A percentile compares a stretch with the other conserved stretches of the same genome.
Evolutionary conservation across 1,284 basidiomycete genomes (phyloP).

Genomic region (Tilletiopsis washingtonensis): DNA sequence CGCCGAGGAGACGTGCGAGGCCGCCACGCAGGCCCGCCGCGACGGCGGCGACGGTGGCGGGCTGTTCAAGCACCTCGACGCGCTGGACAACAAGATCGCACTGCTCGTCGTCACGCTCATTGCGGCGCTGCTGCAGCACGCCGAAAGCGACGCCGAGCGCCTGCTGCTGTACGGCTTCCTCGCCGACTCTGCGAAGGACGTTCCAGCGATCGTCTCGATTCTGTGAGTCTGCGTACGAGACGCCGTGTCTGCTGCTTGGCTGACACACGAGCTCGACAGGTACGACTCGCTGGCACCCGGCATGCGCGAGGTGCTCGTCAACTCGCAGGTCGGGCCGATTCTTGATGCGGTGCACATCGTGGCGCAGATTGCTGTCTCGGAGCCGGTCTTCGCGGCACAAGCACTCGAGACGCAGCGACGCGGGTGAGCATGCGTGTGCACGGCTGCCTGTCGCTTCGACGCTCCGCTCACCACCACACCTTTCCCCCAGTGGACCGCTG

Average conservation of each 20-base stretch:
- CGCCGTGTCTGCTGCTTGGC: background rate
- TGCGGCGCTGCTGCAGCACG: constrained; percentile 32
- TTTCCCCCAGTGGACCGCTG: too few relatives aligned
- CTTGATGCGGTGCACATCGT: constrained; percentile 38
- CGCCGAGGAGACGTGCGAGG: constrained; percentile 11
- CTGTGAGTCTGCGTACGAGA: constrained; percentile 13
- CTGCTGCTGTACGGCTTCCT: constrained; percentile 36
- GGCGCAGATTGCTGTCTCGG: constrained; percentile 30
- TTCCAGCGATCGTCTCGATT: constrained; percentile 41
- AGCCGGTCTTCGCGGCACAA: constrained; percentile 42
- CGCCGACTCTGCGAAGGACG: constrained; percentile 29
- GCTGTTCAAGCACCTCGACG: constrained; percentile 25
- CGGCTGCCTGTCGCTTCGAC: too few relatives aligned
- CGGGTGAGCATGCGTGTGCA: constrained; percentile 32
- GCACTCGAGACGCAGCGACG: constrained; percentile 35
- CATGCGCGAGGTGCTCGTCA: constrained; percentile 36
- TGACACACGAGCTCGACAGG: background rate
- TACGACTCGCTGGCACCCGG: constrained; percentile 34
- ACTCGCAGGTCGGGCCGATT: constrained; percentile 34
- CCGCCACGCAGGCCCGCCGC: constrained; percentile 20
- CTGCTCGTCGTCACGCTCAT: constrained; percentile 35
- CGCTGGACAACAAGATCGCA: constrained; percentile 33
- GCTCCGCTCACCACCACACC: too few relatives aligned
- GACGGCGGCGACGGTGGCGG: constrained; percentile 13
- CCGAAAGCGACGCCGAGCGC: constrained; percentile 29